Base-by-base conservation (phyloP, 306 rosid species). In the Amphicarpaea edgeworthii region DNA sequence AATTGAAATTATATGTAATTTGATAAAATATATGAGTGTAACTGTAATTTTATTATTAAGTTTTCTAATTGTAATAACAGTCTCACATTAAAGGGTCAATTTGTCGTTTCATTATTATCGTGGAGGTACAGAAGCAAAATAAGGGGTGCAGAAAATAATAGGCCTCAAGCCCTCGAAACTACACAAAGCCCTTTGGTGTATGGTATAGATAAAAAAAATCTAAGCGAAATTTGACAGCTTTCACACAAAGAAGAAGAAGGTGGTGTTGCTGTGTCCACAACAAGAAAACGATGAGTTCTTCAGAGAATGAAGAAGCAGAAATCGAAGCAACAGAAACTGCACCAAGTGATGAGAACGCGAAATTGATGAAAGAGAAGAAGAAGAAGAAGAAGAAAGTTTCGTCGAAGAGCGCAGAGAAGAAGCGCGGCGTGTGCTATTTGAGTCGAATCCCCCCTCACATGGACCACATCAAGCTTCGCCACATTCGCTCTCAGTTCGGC, bases 381-480 rank as follows among this genome's bases (percentile, higher is more conserved):
- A 57, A 54, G 0, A 7, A 24, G 6, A 12, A 42, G 42, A 71
- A 49, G 68, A 30, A 30, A 21, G 11, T 8, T 20, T 40, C 14
- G 14, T 7, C 3, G 17, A 72, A 65, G 12, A 19, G n/a, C 3
- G 50, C 6, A 70, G 71, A 80, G 74, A 28, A 28, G 32, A 86
- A 55, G 80, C 92, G 91, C 1, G 99, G 99, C 1, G 85, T 95
- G 47, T 92, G 97, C 77, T 92, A 90, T 71, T 23, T 91, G 82
- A 88, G 97, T 77, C 89, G 96, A 6, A 87, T 95, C 67, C 97
- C 98, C 1, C 98, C 93, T 12, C 95, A 82, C 53, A 94, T 92
- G 97, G 91, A 92, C 79, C 95, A 81, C 16, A 62, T 84, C 51
- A 85, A 82, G 71, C 90, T 95, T 78, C 92, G 92, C 8, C 91